Percentiles rank a stretch among this genome's conserved stretches.
phyloP scores from a whole-genome alignment of 768 basidiomycete genomes.

The Neoboletus subvelutipes region DNA sequence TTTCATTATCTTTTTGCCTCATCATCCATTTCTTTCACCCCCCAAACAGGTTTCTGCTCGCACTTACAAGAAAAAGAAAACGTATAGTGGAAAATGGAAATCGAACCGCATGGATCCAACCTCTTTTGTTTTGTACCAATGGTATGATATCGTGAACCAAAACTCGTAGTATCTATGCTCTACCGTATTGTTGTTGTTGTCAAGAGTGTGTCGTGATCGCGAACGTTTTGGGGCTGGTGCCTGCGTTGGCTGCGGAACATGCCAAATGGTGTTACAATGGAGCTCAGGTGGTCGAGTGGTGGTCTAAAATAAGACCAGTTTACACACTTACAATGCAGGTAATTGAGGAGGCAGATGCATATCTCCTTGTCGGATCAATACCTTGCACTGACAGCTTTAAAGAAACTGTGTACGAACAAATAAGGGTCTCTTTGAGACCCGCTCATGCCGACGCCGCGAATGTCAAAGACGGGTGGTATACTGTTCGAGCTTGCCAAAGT shows the following conservation, averaged over 20 bases:
- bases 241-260: too few relatives aligned
- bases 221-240: too few relatives aligned
- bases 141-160: neutral
- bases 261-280: too few relatives aligned
- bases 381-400: too few relatives aligned
- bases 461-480: constrained; percentile 77
- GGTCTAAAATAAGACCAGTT: too few relatives aligned
- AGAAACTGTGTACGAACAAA: constrained; percentile 46
- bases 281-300: too few relatives aligned
- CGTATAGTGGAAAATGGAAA: constrained; percentile 17
- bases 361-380: constrained; percentile 43
- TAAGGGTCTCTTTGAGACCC: constrained; percentile 72
- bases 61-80: constrained; percentile 15
- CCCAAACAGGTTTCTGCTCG: constrained; percentile 13
- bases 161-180: neutral
- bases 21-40: neutral
- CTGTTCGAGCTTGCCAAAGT: constrained; percentile 54
- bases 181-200: too few relatives aligned
- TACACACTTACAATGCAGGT: constrained; percentile 57
- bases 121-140: constrained; percentile 5
- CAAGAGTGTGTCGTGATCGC: too few relatives aligned
- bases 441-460: constrained; percentile 80
- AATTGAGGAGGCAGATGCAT: constrained; percentile 62
- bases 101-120: constrained; percentile 11
- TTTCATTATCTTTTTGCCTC: constrained; percentile 4